phyloP scores from a whole-genome alignment of 139 green algal species.

The Picochlorum sp. region DNA sequence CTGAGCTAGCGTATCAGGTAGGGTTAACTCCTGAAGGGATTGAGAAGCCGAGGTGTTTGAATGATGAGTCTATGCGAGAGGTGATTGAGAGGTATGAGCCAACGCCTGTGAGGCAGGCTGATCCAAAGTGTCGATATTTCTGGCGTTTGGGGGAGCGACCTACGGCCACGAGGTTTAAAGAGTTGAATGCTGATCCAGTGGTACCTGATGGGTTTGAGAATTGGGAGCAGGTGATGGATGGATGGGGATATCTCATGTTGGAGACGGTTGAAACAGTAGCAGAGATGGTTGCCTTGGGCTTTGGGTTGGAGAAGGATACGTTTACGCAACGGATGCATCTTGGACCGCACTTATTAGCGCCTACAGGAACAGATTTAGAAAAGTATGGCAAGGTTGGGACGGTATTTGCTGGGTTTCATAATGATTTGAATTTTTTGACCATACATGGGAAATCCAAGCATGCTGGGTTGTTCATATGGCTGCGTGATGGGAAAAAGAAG shows the following conservation, averaged over 20 bases:
- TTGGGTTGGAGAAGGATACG: conserved; percentile 52
- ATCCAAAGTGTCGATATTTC: conserved; percentile 88
- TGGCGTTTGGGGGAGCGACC: conserved; percentile 67
- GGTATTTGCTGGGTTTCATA: conserved; percentile 80
- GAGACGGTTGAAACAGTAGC: conserved; percentile 36
- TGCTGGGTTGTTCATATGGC: conserved; percentile 68
- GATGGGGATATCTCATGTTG: conserved; percentile 70
- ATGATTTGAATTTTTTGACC: conserved; percentile 91
- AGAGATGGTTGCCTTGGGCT: conserved; percentile 53
- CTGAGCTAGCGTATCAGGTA: conserved; percentile 19
- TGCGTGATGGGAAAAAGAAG: conserved; percentile 53
- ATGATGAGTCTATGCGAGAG: conserved; percentile 33
- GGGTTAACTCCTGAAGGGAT: conserved; percentile 73
- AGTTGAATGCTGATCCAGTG: conserved; percentile 81
- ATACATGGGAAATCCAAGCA: conserved; percentile 74
- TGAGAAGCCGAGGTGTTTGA: conserved; percentile 60
- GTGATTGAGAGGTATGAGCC: conserved; percentile 32
- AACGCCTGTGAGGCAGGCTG: conserved; percentile 38
- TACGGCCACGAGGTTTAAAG: conserved; percentile 42
- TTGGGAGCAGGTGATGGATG: conserved; percentile 70
- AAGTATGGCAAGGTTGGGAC: conserved; percentile 31
- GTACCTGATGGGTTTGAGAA: conserved; percentile 63
- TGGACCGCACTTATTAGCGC: conserved; percentile 83
- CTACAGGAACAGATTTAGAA: conserved; percentile 53
- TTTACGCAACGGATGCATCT: conserved; percentile 62